Evolutionary conservation across 805 yeast species (phyloP).

Genomic region (Candida ovalis): DNA sequence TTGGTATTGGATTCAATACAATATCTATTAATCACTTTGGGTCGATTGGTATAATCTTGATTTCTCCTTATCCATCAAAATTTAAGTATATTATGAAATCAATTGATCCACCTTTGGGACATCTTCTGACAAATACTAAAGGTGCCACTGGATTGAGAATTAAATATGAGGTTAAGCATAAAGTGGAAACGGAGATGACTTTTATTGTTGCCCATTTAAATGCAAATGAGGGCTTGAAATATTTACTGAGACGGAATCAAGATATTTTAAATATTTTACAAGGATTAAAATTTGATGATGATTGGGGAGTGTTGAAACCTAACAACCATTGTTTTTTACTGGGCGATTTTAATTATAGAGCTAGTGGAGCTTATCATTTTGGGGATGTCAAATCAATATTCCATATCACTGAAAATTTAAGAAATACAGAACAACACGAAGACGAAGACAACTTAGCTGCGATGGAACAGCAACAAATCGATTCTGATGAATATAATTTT

Average conservation of each 20-base stretch:
- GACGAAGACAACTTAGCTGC: neutral
- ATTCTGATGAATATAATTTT: constrained; percentile 4
- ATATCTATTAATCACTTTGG: constrained; percentile 48
- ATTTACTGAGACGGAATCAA: constrained; percentile 45
- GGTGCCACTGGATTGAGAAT: constrained; percentile 69
- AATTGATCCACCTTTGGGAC: constrained; percentile 49
- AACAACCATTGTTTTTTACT: constrained; percentile 59
- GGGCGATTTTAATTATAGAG: constrained; percentile 87
- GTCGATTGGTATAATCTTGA: constrained; percentile 50
- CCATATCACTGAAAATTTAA: neutral
- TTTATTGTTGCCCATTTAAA: constrained; percentile 69
- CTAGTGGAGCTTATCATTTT: constrained; percentile 27
- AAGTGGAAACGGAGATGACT: constrained; percentile 40
- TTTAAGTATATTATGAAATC: constrained; percentile 16
- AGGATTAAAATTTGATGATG: constrained; percentile 56
- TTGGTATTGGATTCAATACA: constrained; percentile 37
- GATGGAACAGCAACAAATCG: neutral
- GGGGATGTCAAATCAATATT: neutral
- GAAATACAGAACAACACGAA: neutral
- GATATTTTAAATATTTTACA: constrained; percentile 49
- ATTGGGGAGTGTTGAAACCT: constrained; percentile 48
- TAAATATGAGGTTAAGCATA: constrained; percentile 23
- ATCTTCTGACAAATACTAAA: constrained; percentile 59
- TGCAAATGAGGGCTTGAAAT: constrained; percentile 67
- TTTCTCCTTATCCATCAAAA: constrained; percentile 38